A percentile compares a stretch with the other conserved stretches of the same genome.
These are phyloP conservation scores for Beauveria varroae DNA, from an alignment of 2,329 filamentous ascomycete genomes.

Conservation along the genomic window DNA sequence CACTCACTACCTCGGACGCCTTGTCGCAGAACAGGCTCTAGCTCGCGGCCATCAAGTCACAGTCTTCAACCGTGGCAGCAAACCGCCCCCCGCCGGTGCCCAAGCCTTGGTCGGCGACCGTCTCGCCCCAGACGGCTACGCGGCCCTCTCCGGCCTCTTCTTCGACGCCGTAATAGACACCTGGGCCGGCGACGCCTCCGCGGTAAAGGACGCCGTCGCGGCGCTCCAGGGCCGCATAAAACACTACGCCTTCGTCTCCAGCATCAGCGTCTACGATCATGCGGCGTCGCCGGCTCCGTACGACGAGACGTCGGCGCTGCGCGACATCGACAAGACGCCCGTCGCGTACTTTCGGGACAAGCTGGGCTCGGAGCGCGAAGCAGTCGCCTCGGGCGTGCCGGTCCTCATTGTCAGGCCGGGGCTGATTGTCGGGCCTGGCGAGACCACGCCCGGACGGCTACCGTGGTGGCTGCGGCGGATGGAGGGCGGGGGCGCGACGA, in stretches of 20 bases:
- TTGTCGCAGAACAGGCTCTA: constrained; percentile 12
- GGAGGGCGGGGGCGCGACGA: constrained; percentile 7
- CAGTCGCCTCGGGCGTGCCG: not conserved
- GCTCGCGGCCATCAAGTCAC: constrained; percentile 12
- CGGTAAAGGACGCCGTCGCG: constrained; percentile 12
- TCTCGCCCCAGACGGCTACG: constrained; percentile 5
- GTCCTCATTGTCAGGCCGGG: constrained; percentile 9
- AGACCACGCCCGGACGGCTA: constrained; percentile 2
- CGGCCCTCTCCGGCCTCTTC: constrained; percentile 6
- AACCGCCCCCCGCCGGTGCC: constrained; percentile 10
- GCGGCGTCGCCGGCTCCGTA: not conserved
- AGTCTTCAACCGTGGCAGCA: constrained; percentile 15
- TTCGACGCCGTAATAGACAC: constrained; percentile 17
- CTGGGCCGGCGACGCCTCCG: constrained; percentile 13
- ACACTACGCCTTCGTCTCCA: constrained; percentile 16
- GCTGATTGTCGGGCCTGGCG: constrained; percentile 11
- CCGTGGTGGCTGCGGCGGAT: constrained; percentile 11
- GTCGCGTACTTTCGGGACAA: constrained; percentile 11
- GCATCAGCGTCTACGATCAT: constrained; percentile 13
- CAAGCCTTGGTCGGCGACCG: constrained; percentile 15
- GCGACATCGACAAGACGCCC: constrained; percentile 1
- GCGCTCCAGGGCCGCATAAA: constrained; percentile 13
- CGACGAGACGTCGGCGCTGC: constrained; percentile 11
- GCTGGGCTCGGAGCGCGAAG: constrained; percentile 4
- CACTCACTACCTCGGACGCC: constrained; percentile 15